phyloP scores from a whole-genome alignment of 768 basidiomycete genomes.

The Calocera cornea region DNA sequence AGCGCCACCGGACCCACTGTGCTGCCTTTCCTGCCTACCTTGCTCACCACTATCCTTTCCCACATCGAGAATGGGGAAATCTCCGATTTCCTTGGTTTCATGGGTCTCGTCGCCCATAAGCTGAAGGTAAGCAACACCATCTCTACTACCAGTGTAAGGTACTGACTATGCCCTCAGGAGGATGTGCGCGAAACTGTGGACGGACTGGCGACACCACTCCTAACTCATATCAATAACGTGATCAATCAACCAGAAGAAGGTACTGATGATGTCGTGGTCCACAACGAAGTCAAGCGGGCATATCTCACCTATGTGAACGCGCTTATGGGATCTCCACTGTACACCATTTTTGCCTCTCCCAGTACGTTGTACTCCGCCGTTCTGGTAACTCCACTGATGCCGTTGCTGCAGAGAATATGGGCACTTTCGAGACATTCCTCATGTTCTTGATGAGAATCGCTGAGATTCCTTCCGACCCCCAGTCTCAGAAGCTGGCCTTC shows the following conservation, averaged over 20 bases:
- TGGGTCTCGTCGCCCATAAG: slow-evolving; percentile 78
- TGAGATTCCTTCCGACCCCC: slow-evolving; percentile 60
- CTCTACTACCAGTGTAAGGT: slow-evolving; percentile 3
- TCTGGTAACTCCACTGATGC: slow-evolving; percentile 13
- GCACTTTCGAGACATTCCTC: slow-evolving; percentile 52
- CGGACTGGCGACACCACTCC: slow-evolving; percentile 76
- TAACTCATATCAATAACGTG: slow-evolving; percentile 62
- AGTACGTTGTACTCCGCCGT: slow-evolving; percentile 39
- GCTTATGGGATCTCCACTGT: slow-evolving; percentile 68
- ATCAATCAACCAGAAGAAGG: slow-evolving; percentile 69
- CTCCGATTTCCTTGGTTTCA: slow-evolving; percentile 91
- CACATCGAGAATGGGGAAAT: slow-evolving; percentile 88
- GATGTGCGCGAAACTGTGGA: slow-evolving; percentile 83
- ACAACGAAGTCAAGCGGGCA: slow-evolving; percentile 72
- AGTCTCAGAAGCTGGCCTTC: slow-evolving; percentile 66
- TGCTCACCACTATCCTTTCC: slow-evolving; percentile 81
- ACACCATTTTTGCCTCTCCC: slow-evolving; percentile 74
- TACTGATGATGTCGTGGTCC: slow-evolving; percentile 72
- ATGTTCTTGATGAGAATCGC: slow-evolving; percentile 59
- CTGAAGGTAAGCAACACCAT: slow-evolving; percentile 47
- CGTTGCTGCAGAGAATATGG: slow-evolving; percentile 46
- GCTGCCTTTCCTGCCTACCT: slow-evolving; percentile 70
- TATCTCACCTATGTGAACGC: slow-evolving; percentile 73
- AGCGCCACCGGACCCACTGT: slow-evolving; percentile 78
- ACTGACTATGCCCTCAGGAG: slow-evolving; percentile 32